phyloP scores from a whole-genome alignment of 345 rosid species.

The Gossypium rotundifolium region DNA sequence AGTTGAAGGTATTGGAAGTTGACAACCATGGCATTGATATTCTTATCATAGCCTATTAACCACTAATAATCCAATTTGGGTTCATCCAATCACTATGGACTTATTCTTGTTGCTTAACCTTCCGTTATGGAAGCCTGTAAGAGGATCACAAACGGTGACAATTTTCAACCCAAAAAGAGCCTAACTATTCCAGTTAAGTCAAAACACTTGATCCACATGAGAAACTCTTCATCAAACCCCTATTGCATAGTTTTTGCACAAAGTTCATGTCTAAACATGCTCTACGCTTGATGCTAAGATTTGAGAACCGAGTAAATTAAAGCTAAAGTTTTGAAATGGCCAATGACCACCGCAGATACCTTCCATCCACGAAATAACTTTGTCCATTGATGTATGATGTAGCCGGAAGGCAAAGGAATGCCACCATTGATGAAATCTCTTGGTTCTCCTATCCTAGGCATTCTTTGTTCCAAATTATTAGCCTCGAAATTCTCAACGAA shows the following conservation, averaged over 20 bases:
- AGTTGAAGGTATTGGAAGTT: not conserved
- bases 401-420: constrained; percentile 48
- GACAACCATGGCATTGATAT: not conserved
- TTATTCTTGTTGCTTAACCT: too few relatives aligned
- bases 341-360: constrained; percentile 32
- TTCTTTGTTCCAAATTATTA: constrained; percentile 26
- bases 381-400: constrained; percentile 47
- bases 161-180: not conserved
- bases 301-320: not conserved
- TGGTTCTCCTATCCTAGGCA: constrained; percentile 30
- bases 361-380: constrained; percentile 42
- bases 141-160: not conserved
- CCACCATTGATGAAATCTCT: constrained; percentile 41
- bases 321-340: constrained; percentile 5
- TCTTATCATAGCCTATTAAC: too few relatives aligned
- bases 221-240: not conserved
- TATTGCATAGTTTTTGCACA: not conserved
- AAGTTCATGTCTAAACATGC: not conserved
- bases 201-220: not conserved
- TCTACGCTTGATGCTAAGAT: not conserved
- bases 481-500: not conserved
- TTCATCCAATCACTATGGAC: too few relatives aligned
- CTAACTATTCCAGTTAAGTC: not conserved
- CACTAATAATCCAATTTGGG: too few relatives aligned
- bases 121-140: too few relatives aligned